Evolutionary conservation across 73 alveolate genomes (phyloP), one percentile per base, ranked within the genome.

Genomic region (Loxodes magnus): DNA sequence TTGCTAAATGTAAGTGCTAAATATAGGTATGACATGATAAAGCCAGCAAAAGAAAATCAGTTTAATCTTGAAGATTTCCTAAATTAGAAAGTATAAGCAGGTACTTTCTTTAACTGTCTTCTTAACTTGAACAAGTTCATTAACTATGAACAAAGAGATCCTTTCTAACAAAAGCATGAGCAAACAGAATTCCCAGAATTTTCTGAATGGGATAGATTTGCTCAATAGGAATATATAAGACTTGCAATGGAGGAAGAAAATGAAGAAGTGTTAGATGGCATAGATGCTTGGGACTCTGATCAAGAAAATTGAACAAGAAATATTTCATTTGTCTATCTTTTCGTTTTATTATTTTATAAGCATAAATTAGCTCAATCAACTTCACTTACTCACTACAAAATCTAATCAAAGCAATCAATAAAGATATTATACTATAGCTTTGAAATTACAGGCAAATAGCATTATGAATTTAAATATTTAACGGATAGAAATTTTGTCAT

Each of bases 191-290:
- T 88, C 53, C 94, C 96, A 4, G 94, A 89, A 60, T 93, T 65
- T 66, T 62, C 96, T 29, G 99, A 93, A 50, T 93, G 99, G 99
- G 99, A 93, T 67, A 64, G 94, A 66, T 93, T 88, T 64, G 99
- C 99, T 9, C 67, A 80, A 54, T 71, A 71, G 7, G 99, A 93
- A 57, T 93, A 89, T 77, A 78, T 79, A 41, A 74, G 94, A 33
- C 85, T 86, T 16, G 96, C 96, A 17, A 85, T 89, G 98, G 96
- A 87, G 62, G 99, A 90, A 56, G 99, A 93, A 56, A 88, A 88
- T 67, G 92, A 23, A 0, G 35, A 39, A 39, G 94, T 80, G 61
- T 81, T 83, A 39, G 94, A 79, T 6, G n/a, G n/a, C n/a, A n/a
- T n/a, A n/a, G 87, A 70, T 3, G 71, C 48, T 58, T 70, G 84